Evolutionary conservation across 805 yeast species (phyloP).

Genomic region (Priceomyces fermenticarens): DNA sequence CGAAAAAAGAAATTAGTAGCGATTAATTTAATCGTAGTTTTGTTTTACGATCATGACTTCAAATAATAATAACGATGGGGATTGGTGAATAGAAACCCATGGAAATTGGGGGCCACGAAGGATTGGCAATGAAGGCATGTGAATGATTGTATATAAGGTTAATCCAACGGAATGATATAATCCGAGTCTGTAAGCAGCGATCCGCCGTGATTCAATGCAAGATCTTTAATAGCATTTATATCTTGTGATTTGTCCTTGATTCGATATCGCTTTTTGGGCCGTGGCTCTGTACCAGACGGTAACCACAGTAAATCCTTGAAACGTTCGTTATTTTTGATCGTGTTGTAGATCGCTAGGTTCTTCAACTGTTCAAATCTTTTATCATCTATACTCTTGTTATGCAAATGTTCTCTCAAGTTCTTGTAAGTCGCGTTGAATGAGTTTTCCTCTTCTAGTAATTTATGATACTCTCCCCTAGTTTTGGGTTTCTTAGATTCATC

Average conservation of each 20-base stretch:
- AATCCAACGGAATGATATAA: slow-evolving; percentile 7
- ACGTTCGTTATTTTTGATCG: slow-evolving; percentile 8
- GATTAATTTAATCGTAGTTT: too few species aligned
- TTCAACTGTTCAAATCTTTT: slow-evolving; percentile 5
- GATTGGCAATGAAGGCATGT: too few species aligned
- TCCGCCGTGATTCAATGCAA: slow-evolving; percentile 12
- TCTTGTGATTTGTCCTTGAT: slow-evolving; percentile 3
- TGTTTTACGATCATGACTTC: neutral
- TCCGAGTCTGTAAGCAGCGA: slow-evolving; percentile 10
- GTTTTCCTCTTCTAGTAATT: slow-evolving; percentile 5
- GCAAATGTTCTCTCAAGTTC: slow-evolving; percentile 5
- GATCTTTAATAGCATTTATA: slow-evolving; percentile 1
- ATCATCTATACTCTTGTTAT: slow-evolving; percentile 1
- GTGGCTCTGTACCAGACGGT: neutral
- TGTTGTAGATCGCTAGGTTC: slow-evolving; percentile 6
- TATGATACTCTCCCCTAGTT: slow-evolving; percentile 4
- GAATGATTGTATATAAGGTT: slow-evolving; percentile 1
- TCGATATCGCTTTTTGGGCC: slow-evolving; percentile 3
- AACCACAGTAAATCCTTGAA: slow-evolving; percentile 7
- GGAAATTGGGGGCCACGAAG: too few species aligned
- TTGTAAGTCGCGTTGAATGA: slow-evolving; percentile 4
- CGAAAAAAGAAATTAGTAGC: slow-evolving; percentile 29
- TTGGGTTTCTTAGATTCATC: slow-evolving; percentile 8
- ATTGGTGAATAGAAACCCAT: neutral
- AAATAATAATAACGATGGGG: neutral